Conservation (phyloP, 768 basidiomycete species). For the Hygrocybe coccinea region DNA sequence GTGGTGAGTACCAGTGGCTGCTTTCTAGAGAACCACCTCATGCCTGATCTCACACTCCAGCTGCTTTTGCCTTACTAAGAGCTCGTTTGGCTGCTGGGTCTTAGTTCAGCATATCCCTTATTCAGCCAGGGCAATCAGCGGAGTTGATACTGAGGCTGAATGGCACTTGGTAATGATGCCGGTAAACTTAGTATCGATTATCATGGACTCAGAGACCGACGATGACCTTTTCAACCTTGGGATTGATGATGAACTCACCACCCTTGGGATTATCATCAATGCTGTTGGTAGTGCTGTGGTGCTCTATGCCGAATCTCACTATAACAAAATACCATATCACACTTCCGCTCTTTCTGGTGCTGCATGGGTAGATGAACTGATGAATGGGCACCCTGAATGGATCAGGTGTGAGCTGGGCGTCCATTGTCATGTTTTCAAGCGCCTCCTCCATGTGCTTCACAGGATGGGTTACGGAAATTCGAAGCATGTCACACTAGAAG, state of each 20-base stretch:
- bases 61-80: too few relatives aligned
- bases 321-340: conserved; percentile 1
- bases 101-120: too few relatives aligned
- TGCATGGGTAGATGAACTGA: conserved; percentile 18
- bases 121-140: too few relatives aligned
- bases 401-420: conserved; percentile 6
- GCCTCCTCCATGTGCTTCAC: neutral
- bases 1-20: too few relatives aligned
- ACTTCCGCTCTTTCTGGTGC: conserved; percentile 17
- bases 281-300: neutral
- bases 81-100: too few relatives aligned
- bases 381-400: conserved; percentile 18
- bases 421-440: neutral
- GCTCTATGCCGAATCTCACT: neutral
- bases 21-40: too few relatives aligned
- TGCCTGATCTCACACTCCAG: too few relatives aligned
- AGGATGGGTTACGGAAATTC: conserved; percentile 17
- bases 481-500: conserved; percentile 17
- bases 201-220: neutral
- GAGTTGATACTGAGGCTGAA: too few relatives aligned
- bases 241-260: neutral
- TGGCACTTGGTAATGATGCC: neutral
- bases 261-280: neutral
- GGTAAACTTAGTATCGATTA: neutral
- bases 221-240: too few relatives aligned